Evolutionary conservation across 2,329 filamentous ascomycete genomes (phyloP).

Genomic region (Penicillium sp.): DNA sequence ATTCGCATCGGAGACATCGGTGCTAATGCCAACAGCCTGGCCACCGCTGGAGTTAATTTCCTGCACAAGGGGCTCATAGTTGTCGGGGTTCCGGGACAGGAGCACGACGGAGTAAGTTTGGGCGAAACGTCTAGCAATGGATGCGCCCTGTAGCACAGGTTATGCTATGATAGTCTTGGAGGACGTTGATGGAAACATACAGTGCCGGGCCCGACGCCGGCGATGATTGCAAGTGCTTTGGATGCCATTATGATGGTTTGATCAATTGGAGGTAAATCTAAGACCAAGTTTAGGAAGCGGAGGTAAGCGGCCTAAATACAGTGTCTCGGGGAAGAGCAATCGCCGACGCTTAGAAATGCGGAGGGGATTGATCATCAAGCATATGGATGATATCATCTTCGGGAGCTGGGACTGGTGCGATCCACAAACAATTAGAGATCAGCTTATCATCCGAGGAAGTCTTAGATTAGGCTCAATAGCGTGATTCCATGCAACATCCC

Average conservation of each 20-base stretch:
- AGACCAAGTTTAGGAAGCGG: neutral
- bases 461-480: neutral
- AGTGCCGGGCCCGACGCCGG: slow-evolving; percentile 49
- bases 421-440: slow-evolving; percentile 4
- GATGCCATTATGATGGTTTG: slow-evolving; percentile 26
- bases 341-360: slow-evolving; percentile 26
- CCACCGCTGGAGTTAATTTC: slow-evolving; percentile 61
- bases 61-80: slow-evolving; percentile 54
- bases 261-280: too few species aligned
- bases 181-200: slow-evolving; percentile 22
- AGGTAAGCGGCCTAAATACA: slow-evolving; percentile 3
- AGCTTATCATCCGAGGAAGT: slow-evolving; percentile 7
- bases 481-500: neutral
- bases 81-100: slow-evolving; percentile 58
- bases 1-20: slow-evolving; percentile 55
- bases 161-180: slow-evolving; percentile 1
- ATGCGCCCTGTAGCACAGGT: slow-evolving; percentile 54
- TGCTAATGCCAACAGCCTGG: slow-evolving; percentile 59
- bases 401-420: slow-evolving; percentile 8
- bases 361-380: slow-evolving; percentile 25
- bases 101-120: slow-evolving; percentile 58
- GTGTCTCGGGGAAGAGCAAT: slow-evolving; percentile 2
- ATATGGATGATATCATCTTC: slow-evolving; percentile 23
- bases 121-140: slow-evolving; percentile 60
- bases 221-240: slow-evolving; percentile 47